Evolutionary conservation across 768 basidiomycete species (phyloP), one percentile per base, ranked within the genome.

Genomic region (Tricholoma matsutake): DNA sequence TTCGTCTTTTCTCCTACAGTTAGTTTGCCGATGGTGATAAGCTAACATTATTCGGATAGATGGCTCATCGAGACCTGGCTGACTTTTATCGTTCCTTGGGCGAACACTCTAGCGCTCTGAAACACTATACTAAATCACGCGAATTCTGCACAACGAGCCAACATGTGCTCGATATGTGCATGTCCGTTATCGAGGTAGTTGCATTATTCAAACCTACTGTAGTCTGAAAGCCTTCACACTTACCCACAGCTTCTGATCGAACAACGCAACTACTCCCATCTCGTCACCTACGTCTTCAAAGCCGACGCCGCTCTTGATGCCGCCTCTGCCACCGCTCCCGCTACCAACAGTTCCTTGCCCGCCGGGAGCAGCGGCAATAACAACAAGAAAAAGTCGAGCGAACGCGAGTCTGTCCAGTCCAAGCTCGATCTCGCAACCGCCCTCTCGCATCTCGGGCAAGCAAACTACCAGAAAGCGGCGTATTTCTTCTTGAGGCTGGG

Each of bases 201-300:
- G 11, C n/a, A 20, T 11, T 8, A 29, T 20, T 54, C 51, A 39
- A 9, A 47, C 37, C 53, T 25, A 60, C 5, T 57, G 10, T 20
- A 25, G 9, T 57, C 54, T n/a, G 62, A 32, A 32, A 32, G 8
- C 32, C 32, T 32, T 16, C 41, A 51, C 29, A 35, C 54, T 13
- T 9, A 29, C 20, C 41, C 7, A 37, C 68, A 94, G 92, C 83
- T 95, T 37, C 83, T 94, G 41, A 82, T 96, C 62, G 92, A 95
- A 75, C 90, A 93, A 73, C 80, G 85, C 61, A 93, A 92, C 72
- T 95, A 94, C 72, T 78, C 89, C 2, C 92, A 94, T 68, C 83
- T 97, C 35, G 82, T 89, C 7, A 94, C 91, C n/a, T 96, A 97
- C 70, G 86, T 97, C 29, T 93, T 89, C 83, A 97, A 97, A 74